phyloP scores from a whole-genome alignment of 2,329 filamentous ascomycete species.

The Penicillium carneum region DNA sequence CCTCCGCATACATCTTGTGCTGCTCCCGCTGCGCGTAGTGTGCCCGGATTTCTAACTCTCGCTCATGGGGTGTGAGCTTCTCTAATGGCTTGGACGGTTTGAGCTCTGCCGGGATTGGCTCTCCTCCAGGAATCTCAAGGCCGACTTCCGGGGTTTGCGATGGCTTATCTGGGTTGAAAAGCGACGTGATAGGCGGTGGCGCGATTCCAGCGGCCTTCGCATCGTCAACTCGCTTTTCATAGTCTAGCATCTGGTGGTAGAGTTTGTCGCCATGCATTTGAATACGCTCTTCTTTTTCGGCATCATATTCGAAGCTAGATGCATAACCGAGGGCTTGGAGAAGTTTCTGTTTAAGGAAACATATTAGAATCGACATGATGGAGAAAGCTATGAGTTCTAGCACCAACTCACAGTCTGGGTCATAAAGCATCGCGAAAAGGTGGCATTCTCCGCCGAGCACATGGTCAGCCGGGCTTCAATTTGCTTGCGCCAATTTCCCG shows the following conservation, averaged over 20 bases:
- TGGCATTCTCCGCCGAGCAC: conserved; percentile 78
- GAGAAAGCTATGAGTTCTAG: not conserved
- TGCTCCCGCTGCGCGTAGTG: conserved; percentile 50
- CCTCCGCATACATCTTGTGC: conserved; percentile 46
- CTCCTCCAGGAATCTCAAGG: conserved; percentile 48
- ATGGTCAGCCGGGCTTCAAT: conserved; percentile 67
- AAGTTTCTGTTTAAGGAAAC: conserved; percentile 68
- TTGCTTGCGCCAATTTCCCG: conserved; percentile 70
- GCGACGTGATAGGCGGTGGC: conserved; percentile 53
- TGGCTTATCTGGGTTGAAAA: conserved; percentile 52
- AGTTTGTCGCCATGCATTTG: conserved; percentile 95
- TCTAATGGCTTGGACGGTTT: conserved; percentile 50
- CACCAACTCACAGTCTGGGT: conserved; percentile 74
- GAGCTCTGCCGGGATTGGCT: conserved; percentile 45
- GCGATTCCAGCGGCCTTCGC: conserved; percentile 54
- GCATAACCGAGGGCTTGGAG: conserved; percentile 90
- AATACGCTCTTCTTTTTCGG: conserved; percentile 80
- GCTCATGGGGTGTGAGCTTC: conserved; percentile 55
- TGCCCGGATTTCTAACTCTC: conserved; percentile 54
- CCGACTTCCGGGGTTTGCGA: conserved; percentile 23
- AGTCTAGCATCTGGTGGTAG: conserved; percentile 83
- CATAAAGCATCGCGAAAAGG: conserved; percentile 84
- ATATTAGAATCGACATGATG: not conserved
- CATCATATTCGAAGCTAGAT: conserved; percentile 68
- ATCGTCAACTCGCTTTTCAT: conserved; percentile 77